Base-by-base conservation (phyloP, 176 grass and related monocot genomes). In the Phragmites australis region DNA sequence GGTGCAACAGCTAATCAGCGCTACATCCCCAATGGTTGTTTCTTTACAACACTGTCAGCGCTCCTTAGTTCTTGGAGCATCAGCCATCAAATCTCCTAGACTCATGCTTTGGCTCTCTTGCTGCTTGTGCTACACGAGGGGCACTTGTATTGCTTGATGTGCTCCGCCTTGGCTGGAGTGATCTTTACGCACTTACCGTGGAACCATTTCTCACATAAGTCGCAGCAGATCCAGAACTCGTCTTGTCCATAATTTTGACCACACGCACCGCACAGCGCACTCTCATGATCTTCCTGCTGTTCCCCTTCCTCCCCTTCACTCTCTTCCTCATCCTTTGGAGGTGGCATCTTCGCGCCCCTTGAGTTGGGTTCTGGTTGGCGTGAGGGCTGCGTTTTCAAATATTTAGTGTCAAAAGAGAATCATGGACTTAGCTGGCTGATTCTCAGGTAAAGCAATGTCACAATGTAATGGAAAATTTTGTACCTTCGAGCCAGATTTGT, bases 401-500 rank as follows among this genome's bases (percentile, higher is more conserved):
- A 27, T 47, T 65, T 15, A 32, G 34, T 46, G 50, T 45, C 70
- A 83, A 29, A 70, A 58, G 39, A 30, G 43, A 54, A 44, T 39
- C 2, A 44, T 21, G 17, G 16, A 54, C 22, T 63, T 43, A 39
- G 14, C n/a, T 18, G 15, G n/a, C 45, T 83, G 17, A 1, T 34
- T 55, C 17, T 44, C 37, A 18, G 42, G 71, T 37, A 45, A 46
- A 55, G 66, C 1, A 3, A 47, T 45, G 68, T 25, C 15, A 72
- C 8, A 7, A 13, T n/a, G 10, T 9, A 34, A 66, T 34, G 4
- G 14, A 23, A 67, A 76, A 58, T 3, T 76, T 26, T 18, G 19
- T 76, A 81, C 86, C 83, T 93, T 93, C 17, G 88, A 76, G 61
- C 77, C 79, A 6, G 91, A 78, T 81, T 90, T 90, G 74, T 65